Evolutionary conservation across 2,329 filamentous ascomycete species (phyloP).

Genomic region (Phyllosticta paracitricarpa): DNA sequence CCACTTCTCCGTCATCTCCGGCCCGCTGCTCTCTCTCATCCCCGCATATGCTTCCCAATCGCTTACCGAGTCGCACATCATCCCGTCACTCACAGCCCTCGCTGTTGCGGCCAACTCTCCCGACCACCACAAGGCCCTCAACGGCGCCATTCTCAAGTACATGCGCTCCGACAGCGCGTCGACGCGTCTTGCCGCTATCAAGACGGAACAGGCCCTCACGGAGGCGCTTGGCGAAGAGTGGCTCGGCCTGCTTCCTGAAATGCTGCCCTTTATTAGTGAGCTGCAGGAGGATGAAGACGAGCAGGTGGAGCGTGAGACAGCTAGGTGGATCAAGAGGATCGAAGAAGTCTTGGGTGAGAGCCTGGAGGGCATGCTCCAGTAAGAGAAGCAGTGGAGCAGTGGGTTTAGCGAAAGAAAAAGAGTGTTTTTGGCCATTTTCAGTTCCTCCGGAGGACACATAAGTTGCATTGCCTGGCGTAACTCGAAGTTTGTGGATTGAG

Average conservation of each 20-base stretch:
- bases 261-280: constrained; percentile 93
- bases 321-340: constrained; percentile 82
- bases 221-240: constrained; percentile 83
- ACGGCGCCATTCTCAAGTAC: constrained; percentile 64
- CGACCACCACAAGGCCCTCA: constrained; percentile 85
- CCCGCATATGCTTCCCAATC: constrained; percentile 32
- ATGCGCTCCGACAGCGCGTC: constrained; percentile 62
- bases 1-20: constrained; percentile 67
- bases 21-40: constrained; percentile 57
- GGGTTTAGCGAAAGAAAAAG: background rate
- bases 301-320: constrained; percentile 77
- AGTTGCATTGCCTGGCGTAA: background rate
- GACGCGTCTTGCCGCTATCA: constrained; percentile 72
- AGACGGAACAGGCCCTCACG: constrained; percentile 70
- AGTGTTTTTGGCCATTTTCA: background rate
- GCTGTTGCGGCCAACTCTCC: constrained; percentile 69
- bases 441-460: background rate
- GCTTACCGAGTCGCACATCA: constrained; percentile 33
- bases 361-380: constrained; percentile 85
- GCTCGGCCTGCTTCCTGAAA: constrained; percentile 83
- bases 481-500: background rate
- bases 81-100: constrained; percentile 70
- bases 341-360: constrained; percentile 84
- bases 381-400: constrained; percentile 19
- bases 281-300: constrained; percentile 95